phyloP scores from a whole-genome alignment of 2,329 filamentous ascomycete genomes.

The Cladophialophora bantiana region DNA sequence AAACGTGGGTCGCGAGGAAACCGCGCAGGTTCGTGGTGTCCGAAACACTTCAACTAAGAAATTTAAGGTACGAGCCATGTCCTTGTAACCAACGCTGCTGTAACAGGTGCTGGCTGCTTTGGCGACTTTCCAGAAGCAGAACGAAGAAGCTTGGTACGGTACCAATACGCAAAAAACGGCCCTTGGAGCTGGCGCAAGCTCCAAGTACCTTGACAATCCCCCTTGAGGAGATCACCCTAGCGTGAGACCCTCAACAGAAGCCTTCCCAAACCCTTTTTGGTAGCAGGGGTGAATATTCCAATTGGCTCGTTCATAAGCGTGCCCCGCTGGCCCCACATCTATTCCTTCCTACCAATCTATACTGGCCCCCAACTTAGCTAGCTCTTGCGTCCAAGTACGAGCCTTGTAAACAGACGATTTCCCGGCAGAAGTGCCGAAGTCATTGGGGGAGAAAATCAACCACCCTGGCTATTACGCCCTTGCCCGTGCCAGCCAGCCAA shows the following conservation, averaged over 20 bases:
- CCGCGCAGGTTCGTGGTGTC: not conserved
- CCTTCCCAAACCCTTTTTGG: conserved; percentile 15
- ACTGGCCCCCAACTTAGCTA: not conserved
- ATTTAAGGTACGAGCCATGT: not conserved
- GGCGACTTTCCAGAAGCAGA: conserved; percentile 5
- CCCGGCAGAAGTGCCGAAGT: conserved; percentile 8
- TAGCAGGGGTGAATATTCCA: conserved; percentile 15
- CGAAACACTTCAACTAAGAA: not conserved
- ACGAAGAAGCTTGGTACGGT: conserved; percentile 6
- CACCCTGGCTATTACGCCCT: not conserved
- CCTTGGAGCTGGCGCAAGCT: not conserved
- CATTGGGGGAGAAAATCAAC: not conserved
- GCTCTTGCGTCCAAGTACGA: not conserved
- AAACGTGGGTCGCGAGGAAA: not conserved
- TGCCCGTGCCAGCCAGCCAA: not conserved
- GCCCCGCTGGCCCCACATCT: not conserved
- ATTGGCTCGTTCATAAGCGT: conserved; percentile 31
- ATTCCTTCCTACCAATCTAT: conserved; percentile 7
- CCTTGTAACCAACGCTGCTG: not conserved
- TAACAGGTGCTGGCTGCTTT: not conserved
- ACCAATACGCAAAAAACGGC: not conserved
- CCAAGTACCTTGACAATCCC: not conserved
- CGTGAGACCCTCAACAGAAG: not conserved
- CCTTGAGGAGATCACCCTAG: conserved; percentile 2
- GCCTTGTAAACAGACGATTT: not conserved